A percentile compares a stretch with the other conserved stretches of the same genome.
These are phyloP conservation scores for Leptographium radiaticola DNA, from an alignment of 2,329 filamentous ascomycete genomes.

Conservation along the genomic window DNA sequence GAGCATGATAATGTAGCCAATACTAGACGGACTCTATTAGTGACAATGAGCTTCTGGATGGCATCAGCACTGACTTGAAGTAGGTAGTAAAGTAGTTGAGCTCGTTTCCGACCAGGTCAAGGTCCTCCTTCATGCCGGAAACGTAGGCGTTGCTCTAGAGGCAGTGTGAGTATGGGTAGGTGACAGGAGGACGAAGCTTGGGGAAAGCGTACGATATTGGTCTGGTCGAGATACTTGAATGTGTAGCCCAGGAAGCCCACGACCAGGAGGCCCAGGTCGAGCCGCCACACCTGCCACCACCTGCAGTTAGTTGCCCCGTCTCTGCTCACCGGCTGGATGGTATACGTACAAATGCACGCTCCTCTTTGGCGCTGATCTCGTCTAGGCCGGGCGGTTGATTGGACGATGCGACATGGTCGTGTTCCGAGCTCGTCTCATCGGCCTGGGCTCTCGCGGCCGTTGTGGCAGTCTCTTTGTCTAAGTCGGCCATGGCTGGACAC, in stretches of 20 bases:
- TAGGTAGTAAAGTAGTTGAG: constrained; percentile 25
- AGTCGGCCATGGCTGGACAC: neutral
- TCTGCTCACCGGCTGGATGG: neutral
- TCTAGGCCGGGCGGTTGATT: neutral
- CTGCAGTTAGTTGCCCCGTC: neutral
- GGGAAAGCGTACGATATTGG: constrained; percentile 16
- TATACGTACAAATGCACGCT: neutral
- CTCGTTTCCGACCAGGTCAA: constrained; percentile 26
- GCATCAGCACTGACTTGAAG: constrained; percentile 14
- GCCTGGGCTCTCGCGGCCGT: neutral
- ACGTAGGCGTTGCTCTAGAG: constrained; percentile 28
- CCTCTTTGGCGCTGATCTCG: neutral
- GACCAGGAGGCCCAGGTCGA: constrained; percentile 15
- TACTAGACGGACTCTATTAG: neutral
- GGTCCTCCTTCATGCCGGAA: constrained; percentile 31
- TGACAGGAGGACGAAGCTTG: neutral
- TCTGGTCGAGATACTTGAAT: constrained; percentile 28
- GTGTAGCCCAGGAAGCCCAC: constrained; percentile 27
- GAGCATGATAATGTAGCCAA: constrained; percentile 8
- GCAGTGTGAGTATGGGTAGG: neutral
- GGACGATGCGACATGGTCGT: neutral
- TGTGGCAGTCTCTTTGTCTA: neutral
- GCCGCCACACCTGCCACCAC: constrained; percentile 1
- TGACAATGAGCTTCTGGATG: neutral
- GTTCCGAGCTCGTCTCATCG: neutral